Percentiles rank a stretch among this genome's conserved stretches.
Conservation (phyloP, 176 grass and related monocot genomes). For the Cymbopogon citratus region DNA sequence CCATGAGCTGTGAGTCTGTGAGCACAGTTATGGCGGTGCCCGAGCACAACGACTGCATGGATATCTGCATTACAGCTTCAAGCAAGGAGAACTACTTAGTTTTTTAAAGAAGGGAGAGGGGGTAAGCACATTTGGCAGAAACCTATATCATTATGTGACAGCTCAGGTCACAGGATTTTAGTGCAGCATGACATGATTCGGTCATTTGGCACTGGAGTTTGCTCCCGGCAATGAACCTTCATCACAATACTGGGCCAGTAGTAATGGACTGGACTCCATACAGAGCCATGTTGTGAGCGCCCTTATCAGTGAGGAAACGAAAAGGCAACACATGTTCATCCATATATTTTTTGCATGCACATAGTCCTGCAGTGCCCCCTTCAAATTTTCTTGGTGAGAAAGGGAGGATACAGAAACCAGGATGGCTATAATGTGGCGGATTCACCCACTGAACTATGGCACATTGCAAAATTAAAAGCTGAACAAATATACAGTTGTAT, state of each 20-base stretch:
- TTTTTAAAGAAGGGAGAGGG: background rate
- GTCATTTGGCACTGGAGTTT: background rate
- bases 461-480: background rate
- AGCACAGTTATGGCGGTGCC: background rate
- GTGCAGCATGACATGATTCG: background rate
- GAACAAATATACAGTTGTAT: background rate
- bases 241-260: too few relatives aligned
- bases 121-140: background rate
- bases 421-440: background rate
- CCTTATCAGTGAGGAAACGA: background rate
- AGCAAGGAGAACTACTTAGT: background rate
- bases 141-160: background rate
- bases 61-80: background rate
- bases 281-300: background rate
- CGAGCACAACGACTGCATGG: background rate
- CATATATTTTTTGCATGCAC: background rate
- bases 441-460: background rate
- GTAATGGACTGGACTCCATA: background rate
- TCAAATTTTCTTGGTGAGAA: background rate
- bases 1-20: background rate
- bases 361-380: background rate
- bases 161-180: background rate
- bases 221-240: background rate
- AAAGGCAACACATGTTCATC: background rate
- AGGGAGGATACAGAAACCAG: background rate